These are phyloP conservation scores for Mortierella hygrophila DNA, from an alignment of 192 early-diverging fungal species.

Conservation along the genomic window DNA sequence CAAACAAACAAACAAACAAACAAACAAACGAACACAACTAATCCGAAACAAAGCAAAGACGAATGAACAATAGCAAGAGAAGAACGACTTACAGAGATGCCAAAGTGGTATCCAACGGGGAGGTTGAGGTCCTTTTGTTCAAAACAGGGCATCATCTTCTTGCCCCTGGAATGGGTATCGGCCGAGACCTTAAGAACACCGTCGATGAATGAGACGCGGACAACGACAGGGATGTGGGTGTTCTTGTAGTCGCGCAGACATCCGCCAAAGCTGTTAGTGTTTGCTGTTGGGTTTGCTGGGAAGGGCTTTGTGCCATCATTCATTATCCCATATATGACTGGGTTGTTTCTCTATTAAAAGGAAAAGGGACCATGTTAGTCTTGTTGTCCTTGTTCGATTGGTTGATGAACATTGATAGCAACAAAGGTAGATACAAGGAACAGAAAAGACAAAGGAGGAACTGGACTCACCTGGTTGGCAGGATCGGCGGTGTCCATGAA, in stretches of 20 bases:
- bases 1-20: not conserved
- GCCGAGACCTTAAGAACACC: conserved; percentile 62
- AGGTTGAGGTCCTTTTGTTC: conserved; percentile 63
- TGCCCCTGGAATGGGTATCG: conserved; percentile 68
- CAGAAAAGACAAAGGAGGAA: not conserved
- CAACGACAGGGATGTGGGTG: conserved; percentile 62
- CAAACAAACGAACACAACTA: no score
- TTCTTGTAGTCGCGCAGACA: conserved; percentile 81
- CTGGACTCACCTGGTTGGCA: conserved; percentile 42
- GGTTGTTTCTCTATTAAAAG: conserved; percentile 58
- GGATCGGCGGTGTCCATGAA: conserved; percentile 75
- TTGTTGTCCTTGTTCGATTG: not conserved
- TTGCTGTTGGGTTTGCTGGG: conserved; percentile 38
- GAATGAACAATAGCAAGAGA: conserved; percentile 1
- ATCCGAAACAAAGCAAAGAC: not conserved
- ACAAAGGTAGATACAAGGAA: not conserved
- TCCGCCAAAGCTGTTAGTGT: conserved; percentile 53
- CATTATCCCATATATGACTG: conserved; percentile 68
- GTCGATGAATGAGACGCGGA: conserved; percentile 71
- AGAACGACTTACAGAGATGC: conserved; percentile 64
- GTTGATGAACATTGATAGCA: not conserved
- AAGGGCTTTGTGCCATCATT: conserved; percentile 72
- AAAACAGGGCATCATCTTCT: conserved; percentile 70
- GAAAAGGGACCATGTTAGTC: not conserved
- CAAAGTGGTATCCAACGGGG: conserved; percentile 83